These are phyloP conservation scores for Candida ascalaphidarum DNA, from an alignment of 805 yeast species.

Conservation along the genomic window DNA sequence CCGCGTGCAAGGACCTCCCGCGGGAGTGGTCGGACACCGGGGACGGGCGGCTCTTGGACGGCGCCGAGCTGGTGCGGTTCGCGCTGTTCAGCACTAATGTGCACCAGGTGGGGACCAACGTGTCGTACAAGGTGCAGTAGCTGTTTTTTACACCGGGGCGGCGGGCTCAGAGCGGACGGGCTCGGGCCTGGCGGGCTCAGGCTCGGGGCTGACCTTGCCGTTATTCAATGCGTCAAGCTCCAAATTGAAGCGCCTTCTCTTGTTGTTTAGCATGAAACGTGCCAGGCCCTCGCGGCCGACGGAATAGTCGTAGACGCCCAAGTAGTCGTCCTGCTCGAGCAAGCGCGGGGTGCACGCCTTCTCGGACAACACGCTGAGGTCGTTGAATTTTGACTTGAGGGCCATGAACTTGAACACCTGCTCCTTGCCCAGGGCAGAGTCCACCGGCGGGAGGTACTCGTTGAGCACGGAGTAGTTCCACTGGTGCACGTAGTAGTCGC, in stretches of 20 bases:
- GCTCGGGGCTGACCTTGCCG: no score
- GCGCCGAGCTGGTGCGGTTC: slow-evolving; percentile 61
- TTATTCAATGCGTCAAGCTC: slow-evolving; percentile 16
- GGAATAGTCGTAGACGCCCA: slow-evolving; percentile 36
- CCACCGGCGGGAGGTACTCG: slow-evolving; percentile 29
- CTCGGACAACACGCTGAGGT: slow-evolving; percentile 25
- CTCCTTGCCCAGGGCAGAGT: slow-evolving; percentile 32
- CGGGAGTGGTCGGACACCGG: slow-evolving; percentile 77
- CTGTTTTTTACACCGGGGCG: no score
- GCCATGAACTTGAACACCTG: slow-evolving; percentile 39
- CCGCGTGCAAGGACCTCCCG: slow-evolving; percentile 53
- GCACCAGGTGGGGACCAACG: slow-evolving; percentile 68
- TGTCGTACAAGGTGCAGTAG: slow-evolving; percentile 42
- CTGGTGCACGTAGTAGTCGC: slow-evolving; percentile 54
- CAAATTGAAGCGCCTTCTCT: slow-evolving; percentile 35
- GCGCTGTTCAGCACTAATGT: slow-evolving; percentile 57
- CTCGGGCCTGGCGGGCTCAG: no score
- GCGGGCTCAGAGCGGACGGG: no score
- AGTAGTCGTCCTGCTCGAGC: slow-evolving; percentile 37
- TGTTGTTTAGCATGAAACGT: slow-evolving; percentile 46
- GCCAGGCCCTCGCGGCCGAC: slow-evolving; percentile 31
- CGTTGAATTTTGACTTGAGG: slow-evolving; percentile 33
- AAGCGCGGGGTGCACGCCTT: slow-evolving; percentile 13
- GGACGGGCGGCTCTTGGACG: slow-evolving; percentile 47
- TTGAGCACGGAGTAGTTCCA: slow-evolving; percentile 43